Evolutionary conservation across 139 green algal species (phyloP).

Genomic region (Volvox africanus): DNA sequence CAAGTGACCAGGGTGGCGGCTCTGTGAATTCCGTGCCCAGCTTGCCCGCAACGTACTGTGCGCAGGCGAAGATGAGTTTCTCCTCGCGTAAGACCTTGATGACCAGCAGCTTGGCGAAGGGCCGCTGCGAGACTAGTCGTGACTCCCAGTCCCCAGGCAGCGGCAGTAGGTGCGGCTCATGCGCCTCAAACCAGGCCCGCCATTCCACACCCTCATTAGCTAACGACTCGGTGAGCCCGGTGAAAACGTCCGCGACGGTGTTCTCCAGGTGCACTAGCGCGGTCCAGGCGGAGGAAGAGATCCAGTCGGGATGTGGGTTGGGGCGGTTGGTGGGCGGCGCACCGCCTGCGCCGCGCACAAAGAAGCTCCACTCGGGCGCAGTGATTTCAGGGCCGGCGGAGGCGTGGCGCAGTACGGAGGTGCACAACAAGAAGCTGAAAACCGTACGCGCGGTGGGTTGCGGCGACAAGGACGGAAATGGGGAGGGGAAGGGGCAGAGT

Average conservation of each 20-base stretch:
- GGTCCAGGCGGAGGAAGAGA: constrained; percentile 60
- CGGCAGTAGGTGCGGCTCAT: constrained; percentile 66
- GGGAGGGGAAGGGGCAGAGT: not conserved
- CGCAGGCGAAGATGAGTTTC: constrained; percentile 72
- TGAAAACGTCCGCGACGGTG: constrained; percentile 24
- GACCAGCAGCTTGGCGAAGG: constrained; percentile 78
- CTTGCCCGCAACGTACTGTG: constrained; percentile 69
- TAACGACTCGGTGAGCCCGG: constrained; percentile 6
- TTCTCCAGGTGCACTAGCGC: constrained; percentile 34
- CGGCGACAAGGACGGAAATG: constrained; percentile 24
- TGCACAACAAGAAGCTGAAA: constrained; percentile 57
- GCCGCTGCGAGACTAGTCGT: constrained; percentile 21
- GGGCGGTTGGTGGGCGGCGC: not conserved
- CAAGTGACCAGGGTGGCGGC: constrained; percentile 82
- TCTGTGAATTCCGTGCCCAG: constrained; percentile 83
- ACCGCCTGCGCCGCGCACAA: constrained; percentile 71
- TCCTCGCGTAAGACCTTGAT: constrained; percentile 83
- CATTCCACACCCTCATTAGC: constrained; percentile 50
- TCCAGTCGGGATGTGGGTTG: constrained; percentile 60
- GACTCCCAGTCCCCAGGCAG: constrained; percentile 70
- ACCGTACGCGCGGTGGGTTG: no score
- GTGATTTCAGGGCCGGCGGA: constrained; percentile 65
- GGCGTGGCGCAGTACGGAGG: constrained; percentile 69
- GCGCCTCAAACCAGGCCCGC: constrained; percentile 55
- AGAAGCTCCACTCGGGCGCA: constrained; percentile 83